Evolutionary conservation across 805 yeast genomes (phyloP).

Genomic region (Candida mattraensis): DNA sequence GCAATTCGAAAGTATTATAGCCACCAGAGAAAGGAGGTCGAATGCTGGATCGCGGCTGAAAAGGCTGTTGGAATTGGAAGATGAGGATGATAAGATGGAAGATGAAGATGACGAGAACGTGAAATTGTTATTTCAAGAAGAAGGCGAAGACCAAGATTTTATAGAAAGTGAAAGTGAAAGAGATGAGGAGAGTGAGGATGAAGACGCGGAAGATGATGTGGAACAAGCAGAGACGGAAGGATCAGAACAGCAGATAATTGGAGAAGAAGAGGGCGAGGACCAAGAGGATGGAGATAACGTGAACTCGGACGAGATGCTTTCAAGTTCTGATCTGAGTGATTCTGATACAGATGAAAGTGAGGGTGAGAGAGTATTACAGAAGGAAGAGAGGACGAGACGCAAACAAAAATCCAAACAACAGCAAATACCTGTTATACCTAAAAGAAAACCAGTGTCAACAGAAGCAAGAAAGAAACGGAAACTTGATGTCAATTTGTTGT

Average conservation of each 20-base stretch:
- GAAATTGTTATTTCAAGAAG: conserved; percentile 65
- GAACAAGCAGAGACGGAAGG: conserved; percentile 18
- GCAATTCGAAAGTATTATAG: conserved; percentile 56
- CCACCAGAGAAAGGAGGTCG: conserved; percentile 73
- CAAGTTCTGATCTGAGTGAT: conserved; percentile 52
- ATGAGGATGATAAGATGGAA: conserved; percentile 30
- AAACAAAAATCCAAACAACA: conserved; percentile 47
- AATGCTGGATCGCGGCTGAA: conserved; percentile 89
- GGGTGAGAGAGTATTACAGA: conserved; percentile 39
- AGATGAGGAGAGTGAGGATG: conserved; percentile 34
- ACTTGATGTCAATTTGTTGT: conserved; percentile 28
- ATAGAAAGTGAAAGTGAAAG: conserved; percentile 29
- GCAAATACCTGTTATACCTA: conserved; percentile 29
- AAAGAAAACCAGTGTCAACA: conserved; percentile 30
- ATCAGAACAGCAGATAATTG: conserved; percentile 28
- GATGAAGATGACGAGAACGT: conserved; percentile 76
- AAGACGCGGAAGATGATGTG: conserved; percentile 31
- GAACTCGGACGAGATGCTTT: conserved; percentile 49
- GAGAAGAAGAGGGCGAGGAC: conserved; percentile 27
- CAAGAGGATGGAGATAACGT: conserved; percentile 30
- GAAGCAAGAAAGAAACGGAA: conserved; percentile 21
- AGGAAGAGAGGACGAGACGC: conserved; percentile 27
- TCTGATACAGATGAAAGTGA: conserved; percentile 60
- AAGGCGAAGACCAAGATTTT: conserved; percentile 54
- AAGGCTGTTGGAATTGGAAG: conserved; percentile 71